Evolutionary conservation across 768 basidiomycete species (phyloP), one percentile per base, ranked within the genome.

Genomic region (Russula compacta): DNA sequence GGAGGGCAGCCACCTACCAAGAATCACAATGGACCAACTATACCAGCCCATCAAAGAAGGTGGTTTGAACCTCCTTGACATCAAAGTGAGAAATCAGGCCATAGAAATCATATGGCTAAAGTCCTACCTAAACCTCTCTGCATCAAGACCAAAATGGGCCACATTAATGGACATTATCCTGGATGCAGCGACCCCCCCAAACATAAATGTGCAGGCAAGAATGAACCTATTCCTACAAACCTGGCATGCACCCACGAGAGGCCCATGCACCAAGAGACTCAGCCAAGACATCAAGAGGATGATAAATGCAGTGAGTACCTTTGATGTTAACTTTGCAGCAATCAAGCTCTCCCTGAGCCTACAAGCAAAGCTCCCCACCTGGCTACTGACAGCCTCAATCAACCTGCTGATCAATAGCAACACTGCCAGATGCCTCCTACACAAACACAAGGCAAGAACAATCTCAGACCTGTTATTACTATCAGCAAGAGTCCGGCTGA

Each of bases 51-150:
- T 19, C 3, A 7, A 21, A 19, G 21, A 64, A 40, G 67, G 64
- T 0, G 67, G 65, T 0, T n/a, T 67, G 0, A 38, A 47, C 3
- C 53, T 67, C 0, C 46, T 69, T 0, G 49, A 67, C 54, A 38
- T 68, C 1, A 39, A 7, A 3, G 9, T 54, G 0, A 8, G 61
- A 8, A 60, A 64, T n/a, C 48, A 62, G 14, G 64, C 68, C 0
- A 64, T 69, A 0, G 47, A 67, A 8, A 19, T 69, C 0, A 53
- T 40, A 3, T 67, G 68, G 67, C 10, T 66, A 0, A 60, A 53
- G 24, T 15, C n/a, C 0, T 67, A 66, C 60, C 67, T 69, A 0
- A 47, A 65, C 48, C 14, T 59, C 0, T 24, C 33, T 0, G 4
- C 8, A 0, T 2, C 6, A 6, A 0, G 52, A 57, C n/a, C 63